Evolutionary conservation across 352 stramenopile species (phyloP).

Genomic region (Pythium dissimile): DNA sequence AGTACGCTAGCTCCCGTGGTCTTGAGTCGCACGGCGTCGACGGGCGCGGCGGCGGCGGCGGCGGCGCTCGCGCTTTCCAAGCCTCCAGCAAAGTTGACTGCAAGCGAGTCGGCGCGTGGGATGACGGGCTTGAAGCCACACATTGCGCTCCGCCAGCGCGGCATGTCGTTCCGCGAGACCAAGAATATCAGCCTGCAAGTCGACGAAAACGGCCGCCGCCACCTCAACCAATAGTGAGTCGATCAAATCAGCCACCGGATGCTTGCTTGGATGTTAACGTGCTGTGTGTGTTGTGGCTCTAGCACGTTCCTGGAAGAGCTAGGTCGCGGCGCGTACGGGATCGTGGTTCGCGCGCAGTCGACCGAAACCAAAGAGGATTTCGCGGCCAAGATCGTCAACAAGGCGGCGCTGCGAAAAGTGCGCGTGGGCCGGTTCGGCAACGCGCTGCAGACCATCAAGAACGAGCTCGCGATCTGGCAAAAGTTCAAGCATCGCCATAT

Average conservation of each 20-base stretch:
- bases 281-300: too few species aligned
- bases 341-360: constrained; percentile 64
- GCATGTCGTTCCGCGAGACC: constrained; percentile 68
- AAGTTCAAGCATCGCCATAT: constrained; percentile 95
- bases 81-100: constrained; percentile 7
- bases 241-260: too few species aligned
- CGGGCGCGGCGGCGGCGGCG: background rate
- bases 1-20: background rate
- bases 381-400: constrained; percentile 75
- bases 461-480: constrained; percentile 97
- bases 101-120: constrained; percentile 31
- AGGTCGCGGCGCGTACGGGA: constrained; percentile 66
- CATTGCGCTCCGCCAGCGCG: constrained; percentile 53
- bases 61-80: background rate
- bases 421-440: constrained; percentile 72
- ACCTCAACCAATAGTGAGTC: constrained; percentile 80
- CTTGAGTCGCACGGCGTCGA: constrained; percentile 1
- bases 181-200: constrained; percentile 44
- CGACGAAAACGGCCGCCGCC: constrained; percentile 46
- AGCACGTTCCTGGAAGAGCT: constrained; percentile 76
- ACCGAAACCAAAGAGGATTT: constrained; percentile 71
- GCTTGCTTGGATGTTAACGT: constrained; percentile 1
- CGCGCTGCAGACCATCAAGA: constrained; percentile 79
- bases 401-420: constrained; percentile 60
- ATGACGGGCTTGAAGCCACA: constrained; percentile 54